phyloP scores from a whole-genome alignment of 768 basidiomycete species.

The Amanita jacksonii region DNA sequence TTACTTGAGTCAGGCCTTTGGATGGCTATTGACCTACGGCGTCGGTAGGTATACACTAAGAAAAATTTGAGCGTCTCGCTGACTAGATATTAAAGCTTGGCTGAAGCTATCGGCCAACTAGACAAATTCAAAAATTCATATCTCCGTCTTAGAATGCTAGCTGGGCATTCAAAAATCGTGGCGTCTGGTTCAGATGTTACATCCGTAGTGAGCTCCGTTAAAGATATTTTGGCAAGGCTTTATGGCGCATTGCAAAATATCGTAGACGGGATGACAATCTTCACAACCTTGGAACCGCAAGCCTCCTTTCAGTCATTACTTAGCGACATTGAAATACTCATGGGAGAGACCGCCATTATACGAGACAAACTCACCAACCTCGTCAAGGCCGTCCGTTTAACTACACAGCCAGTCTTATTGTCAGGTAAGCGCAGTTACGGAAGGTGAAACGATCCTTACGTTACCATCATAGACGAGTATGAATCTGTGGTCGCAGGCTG shows the following conservation, averaged over 20 bases:
- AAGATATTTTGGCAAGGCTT: conserved; percentile 22
- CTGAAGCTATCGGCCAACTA: conserved; percentile 15
- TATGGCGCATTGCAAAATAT: conserved; percentile 29
- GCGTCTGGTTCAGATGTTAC: conserved; percentile 15
- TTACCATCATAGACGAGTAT: conserved; percentile 25
- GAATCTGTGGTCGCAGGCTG: conserved; percentile 19
- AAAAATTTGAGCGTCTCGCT: not conserved
- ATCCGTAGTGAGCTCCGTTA: conserved; percentile 14
- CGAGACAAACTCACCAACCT: conserved; percentile 15
- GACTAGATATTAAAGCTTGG: conserved; percentile 19
- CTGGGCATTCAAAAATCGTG: conserved; percentile 13
- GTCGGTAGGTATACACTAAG: conserved; percentile 50
- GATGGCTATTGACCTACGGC: conserved; percentile 51
- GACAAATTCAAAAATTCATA: conserved; percentile 18
- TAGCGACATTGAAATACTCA: conserved; percentile 17
- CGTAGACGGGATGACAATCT: conserved; percentile 22
- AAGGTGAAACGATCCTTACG: not conserved
- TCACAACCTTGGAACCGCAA: conserved; percentile 15
- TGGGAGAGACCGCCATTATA: conserved; percentile 18
- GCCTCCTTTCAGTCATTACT: not conserved
- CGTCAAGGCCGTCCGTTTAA: conserved; percentile 15
- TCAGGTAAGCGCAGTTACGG: conserved; percentile 21
- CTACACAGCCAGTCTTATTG: conserved; percentile 24
- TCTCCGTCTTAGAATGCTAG: conserved; percentile 21
- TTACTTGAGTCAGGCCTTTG: conserved; percentile 74